Conservation (phyloP, 257 asterid genomes). For the Verbascum thapsus region DNA sequence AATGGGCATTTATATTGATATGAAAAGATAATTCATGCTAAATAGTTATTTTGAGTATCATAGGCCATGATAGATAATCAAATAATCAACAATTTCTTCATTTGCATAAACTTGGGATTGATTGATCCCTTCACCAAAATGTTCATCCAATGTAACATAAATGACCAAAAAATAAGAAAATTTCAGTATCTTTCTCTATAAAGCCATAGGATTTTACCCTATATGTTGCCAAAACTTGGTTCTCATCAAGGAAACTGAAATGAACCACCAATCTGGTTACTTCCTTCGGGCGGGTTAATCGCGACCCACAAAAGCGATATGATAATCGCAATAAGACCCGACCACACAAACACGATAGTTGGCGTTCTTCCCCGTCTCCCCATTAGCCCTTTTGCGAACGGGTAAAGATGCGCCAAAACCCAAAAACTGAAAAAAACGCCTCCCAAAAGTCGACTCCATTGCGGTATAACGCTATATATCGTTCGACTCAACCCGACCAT, state of each 20-base stretch:
- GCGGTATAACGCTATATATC: constrained; percentile 56
- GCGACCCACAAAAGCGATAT: constrained; percentile 67
- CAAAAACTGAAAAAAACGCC: constrained; percentile 68
- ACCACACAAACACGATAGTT: constrained; percentile 61
- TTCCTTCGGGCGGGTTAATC: constrained; percentile 51
- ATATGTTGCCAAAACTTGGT: no score
- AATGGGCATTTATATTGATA: no score
- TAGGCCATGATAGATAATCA: no score
- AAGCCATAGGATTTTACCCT: no score
- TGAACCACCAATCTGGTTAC: constrained; percentile 51
- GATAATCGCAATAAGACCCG: constrained; percentile 57
- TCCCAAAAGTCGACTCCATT: constrained; percentile 59
- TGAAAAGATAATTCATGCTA: no score
- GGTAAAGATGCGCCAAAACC: constrained; percentile 68
- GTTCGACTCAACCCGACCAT: constrained; percentile 60
- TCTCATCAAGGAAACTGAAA: constrained; percentile 48
- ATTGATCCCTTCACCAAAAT: no score
- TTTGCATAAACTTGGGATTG: no score
- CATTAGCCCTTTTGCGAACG: constrained; percentile 66
- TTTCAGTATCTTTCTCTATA: no score
- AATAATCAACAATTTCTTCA: no score
- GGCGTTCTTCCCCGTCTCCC: constrained; percentile 67
- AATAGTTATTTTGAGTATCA: no score
- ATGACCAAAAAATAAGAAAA: no score
- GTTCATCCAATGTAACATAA: no score